Conservation (phyloP, 768 basidiomycete genomes). For the Termitomyces sp. region DNA sequence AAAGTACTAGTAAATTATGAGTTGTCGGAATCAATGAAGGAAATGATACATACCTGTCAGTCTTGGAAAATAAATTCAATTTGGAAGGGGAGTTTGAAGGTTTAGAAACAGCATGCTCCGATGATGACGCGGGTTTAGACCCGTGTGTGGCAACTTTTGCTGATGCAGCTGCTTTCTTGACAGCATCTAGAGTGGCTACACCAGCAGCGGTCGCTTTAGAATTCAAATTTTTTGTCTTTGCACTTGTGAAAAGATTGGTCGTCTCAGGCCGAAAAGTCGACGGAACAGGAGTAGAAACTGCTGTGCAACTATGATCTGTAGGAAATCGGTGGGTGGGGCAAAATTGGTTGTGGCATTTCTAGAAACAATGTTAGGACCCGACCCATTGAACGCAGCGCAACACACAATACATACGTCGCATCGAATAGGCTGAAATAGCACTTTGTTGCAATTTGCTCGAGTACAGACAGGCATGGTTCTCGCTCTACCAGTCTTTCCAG, state of each 20-base stretch:
- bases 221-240: slow-evolving; percentile 34
- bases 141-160: slow-evolving; percentile 16
- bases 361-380: not conserved
- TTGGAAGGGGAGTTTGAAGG: slow-evolving; percentile 11
- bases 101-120: slow-evolving; percentile 16
- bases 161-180: slow-evolving; percentile 29
- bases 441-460: slow-evolving; percentile 60
- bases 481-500: slow-evolving; percentile 43
- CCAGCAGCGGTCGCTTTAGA: slow-evolving; percentile 30
- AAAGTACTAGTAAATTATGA: slow-evolving; percentile 60
- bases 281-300: slow-evolving; percentile 17
- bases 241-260: slow-evolving; percentile 16
- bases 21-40: slow-evolving; percentile 32
- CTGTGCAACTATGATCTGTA: slow-evolving; percentile 55
- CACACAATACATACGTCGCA: slow-evolving; percentile 61
- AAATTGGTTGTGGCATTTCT: slow-evolving; percentile 71
- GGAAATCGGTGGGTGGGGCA: slow-evolving; percentile 81
- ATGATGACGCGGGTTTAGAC: slow-evolving; percentile 10
- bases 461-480: slow-evolving; percentile 55
- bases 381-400: not conserved
- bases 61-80: slow-evolving; percentile 36
- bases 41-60: slow-evolving; percentile 58
- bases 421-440: slow-evolving; percentile 65
- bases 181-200: slow-evolving; percentile 14
- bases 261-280: slow-evolving; percentile 9